Conservation (phyloP, 805 yeast species). For the Yamadazyma paraphyllophila region DNA sequence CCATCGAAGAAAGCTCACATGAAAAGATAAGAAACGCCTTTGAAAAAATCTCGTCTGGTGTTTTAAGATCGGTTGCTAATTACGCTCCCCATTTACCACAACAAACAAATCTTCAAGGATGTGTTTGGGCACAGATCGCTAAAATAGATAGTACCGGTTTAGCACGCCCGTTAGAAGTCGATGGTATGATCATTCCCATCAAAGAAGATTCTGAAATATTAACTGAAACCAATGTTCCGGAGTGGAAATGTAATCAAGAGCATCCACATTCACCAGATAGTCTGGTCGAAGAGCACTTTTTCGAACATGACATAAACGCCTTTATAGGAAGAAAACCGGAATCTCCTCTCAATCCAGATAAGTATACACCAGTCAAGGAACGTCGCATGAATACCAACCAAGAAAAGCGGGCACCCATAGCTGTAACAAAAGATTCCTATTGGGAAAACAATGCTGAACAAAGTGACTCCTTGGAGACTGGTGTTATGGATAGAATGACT, state of each 20-base stretch:
- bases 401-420: too few species aligned
- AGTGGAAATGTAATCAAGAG: background rate
- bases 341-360: constrained; percentile 2
- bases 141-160: constrained; percentile 5
- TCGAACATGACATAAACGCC: constrained; percentile 13
- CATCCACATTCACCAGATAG: background rate
- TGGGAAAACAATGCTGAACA: background rate
- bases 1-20: constrained; percentile 13
- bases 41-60: constrained; percentile 14
- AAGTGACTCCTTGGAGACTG: background rate
- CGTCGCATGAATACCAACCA: background rate
- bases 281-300: constrained; percentile 1
- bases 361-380: constrained; percentile 2
- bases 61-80: constrained; percentile 10
- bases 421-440: background rate
- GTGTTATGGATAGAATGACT: constrained; percentile 6
- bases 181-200: constrained; percentile 8
- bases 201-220: background rate
- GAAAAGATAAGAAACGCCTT: constrained; percentile 15
- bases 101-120: constrained; percentile 2
- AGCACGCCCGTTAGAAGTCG: constrained; percentile 9
- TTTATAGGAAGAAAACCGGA: constrained; percentile 6
- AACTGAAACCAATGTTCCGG: background rate
- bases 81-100: constrained; percentile 9
- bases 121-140: constrained; percentile 15